These are phyloP conservation scores for Epichloe hybrida DNA, from an alignment of 2,329 filamentous ascomycete species.

Conservation along the genomic window DNA sequence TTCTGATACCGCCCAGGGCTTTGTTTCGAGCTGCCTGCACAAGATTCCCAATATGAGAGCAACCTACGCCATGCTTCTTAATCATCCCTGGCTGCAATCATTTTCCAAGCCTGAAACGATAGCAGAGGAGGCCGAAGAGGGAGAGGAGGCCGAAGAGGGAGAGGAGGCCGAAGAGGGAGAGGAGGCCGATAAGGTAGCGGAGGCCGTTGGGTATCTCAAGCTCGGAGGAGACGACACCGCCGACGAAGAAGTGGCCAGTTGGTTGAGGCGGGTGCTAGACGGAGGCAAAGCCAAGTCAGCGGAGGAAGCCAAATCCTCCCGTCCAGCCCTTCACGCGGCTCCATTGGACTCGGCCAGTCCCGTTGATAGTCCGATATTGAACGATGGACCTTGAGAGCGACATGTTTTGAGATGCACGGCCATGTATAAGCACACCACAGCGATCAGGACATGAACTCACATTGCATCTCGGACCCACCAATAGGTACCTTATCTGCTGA, in stretches of 20 bases:
- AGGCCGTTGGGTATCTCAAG: constrained; percentile 31
- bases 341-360: constrained; percentile 63
- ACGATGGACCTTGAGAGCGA: background rate
- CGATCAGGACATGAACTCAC: background rate
- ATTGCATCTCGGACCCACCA: background rate
- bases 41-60: constrained; percentile 87
- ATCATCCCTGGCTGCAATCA: constrained; percentile 74
- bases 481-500: background rate
- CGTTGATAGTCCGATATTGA: constrained; percentile 23
- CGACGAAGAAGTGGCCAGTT: constrained; percentile 73
- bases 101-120: constrained; percentile 67
- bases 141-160: constrained; percentile 31
- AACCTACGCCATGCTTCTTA: constrained; percentile 80
- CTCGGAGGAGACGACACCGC: constrained; percentile 29
- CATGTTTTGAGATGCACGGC: too few species aligned
- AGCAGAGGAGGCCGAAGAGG: constrained; percentile 54
- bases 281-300: constrained; percentile 35
- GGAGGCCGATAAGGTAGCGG: constrained; percentile 28
- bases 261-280: constrained; percentile 64
- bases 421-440: too few species aligned
- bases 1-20: constrained; percentile 68
- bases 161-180: constrained; percentile 42
- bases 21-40: constrained; percentile 80
- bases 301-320: constrained; percentile 35
- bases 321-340: constrained; percentile 78